Base-by-base conservation (phyloP, 768 basidiomycete species). In the Chalciporus piperatus region DNA sequence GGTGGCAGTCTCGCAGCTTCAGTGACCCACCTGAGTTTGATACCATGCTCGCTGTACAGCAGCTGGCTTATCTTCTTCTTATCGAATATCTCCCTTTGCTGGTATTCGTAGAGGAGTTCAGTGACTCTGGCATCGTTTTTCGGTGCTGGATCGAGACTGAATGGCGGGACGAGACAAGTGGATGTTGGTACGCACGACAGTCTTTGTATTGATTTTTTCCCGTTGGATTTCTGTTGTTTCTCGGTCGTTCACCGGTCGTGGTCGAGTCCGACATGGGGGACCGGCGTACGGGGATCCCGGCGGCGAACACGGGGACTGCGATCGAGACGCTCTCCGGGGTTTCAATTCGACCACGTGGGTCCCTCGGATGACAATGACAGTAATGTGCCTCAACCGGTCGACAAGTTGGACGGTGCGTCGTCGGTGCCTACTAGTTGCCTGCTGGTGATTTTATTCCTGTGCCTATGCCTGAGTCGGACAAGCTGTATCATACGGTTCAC, bases 181-280 rank as follows among this genome's bases (percentile, higher is more conserved):
- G 22, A 52, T 10, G 35, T 37, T 23, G 17, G 30, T 20, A 66
- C 66, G 53, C 44, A 70, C 62, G 59, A 51, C 66, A 66, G 43
- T 63, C 58, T 50, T 61, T 61, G 43, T 70, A 57, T 48, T 70
- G 65, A 45, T 70, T 70, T 40, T 49, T 66, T 10, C 68, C 65
- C 3, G 30, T 53, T 32, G 52, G 56, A 38, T 67, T 68, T 52
- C 60, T 58, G 39, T 55, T 56, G 39, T 41, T 25, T 33, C 23
- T 28, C 28, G 5, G 14, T 28, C 25, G 41, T 14, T 14, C 40
- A 22, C 9, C 12, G 40, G 14, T 19, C n/a, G 43, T 45, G 9
- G 44, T 32, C 10, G 44, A 33, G 28, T 32, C 44, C 17, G 19
- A 22, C n/a, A 37, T 37, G 35, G 35, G 35, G 35, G 16, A 37